Conservation (phyloP, 2,329 filamentous ascomycete genomes). For the Phialemoniopsis sp. region DNA sequence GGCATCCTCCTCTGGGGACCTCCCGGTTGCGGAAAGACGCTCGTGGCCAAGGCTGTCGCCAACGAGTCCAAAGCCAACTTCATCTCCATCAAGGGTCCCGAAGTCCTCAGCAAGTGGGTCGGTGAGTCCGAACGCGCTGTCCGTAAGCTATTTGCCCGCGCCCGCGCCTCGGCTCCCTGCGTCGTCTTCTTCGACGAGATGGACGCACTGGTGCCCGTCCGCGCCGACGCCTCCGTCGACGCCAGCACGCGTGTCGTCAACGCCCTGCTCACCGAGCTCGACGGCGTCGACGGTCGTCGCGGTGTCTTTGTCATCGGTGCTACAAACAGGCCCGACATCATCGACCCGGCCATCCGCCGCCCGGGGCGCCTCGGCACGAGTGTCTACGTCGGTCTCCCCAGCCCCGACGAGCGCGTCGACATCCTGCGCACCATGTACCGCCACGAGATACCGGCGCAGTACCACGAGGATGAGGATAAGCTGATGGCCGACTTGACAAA, state of each 20-base stretch:
- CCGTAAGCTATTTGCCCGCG: slow-evolving; percentile 85
- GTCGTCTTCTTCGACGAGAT: slow-evolving; percentile 98
- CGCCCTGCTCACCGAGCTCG: slow-evolving; percentile 88
- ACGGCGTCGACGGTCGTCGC: slow-evolving; percentile 73
- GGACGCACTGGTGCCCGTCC: slow-evolving; percentile 77
- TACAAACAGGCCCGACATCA: slow-evolving; percentile 93
- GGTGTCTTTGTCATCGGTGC: slow-evolving; percentile 95
- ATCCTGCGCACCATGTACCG: slow-evolving; percentile 70
- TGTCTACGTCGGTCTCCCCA: slow-evolving; percentile 87
- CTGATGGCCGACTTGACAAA: slow-evolving; percentile 38
- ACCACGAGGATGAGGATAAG: slow-evolving; percentile 18
- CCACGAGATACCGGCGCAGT: slow-evolving; percentile 32
- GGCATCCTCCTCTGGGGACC: slow-evolving; percentile 96
- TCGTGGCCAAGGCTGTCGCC: slow-evolving; percentile 92
- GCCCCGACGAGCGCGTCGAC: slow-evolving; percentile 69
- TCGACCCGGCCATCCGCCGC: slow-evolving; percentile 90
- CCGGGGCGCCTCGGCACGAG: slow-evolving; percentile 71
- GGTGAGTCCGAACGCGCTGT: slow-evolving; percentile 94
- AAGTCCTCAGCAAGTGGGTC: slow-evolving; percentile 95
- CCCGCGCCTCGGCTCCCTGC: slow-evolving; percentile 81
- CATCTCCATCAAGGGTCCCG: slow-evolving; percentile 95
- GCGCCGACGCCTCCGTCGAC: slow-evolving; percentile 73
- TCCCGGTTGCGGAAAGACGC: slow-evolving; percentile 92
- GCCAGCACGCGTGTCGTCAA: slow-evolving; percentile 89
- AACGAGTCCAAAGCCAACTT: slow-evolving; percentile 96